phyloP scores from a whole-genome alignment of 2,329 filamentous ascomycete species.

The Emmonsia crescens region DNA sequence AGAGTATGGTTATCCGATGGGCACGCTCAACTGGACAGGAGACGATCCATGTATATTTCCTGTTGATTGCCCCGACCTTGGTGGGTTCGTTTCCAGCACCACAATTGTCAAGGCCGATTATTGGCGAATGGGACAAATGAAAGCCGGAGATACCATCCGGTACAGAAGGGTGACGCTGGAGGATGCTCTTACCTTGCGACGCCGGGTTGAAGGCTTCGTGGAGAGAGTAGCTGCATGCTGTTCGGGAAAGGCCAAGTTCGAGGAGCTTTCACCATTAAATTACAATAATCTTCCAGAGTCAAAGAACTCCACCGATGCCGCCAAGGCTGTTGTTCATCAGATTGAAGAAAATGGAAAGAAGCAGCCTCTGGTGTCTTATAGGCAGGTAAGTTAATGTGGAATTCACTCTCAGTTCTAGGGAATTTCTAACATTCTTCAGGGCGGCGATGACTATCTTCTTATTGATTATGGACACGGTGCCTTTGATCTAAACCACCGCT shows the following conservation, averaged over 20 bases:
- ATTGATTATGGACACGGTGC: slow-evolving; percentile 48
- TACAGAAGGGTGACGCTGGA: slow-evolving; percentile 43
- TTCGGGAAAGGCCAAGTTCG: slow-evolving; percentile 21
- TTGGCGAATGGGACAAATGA: slow-evolving; percentile 53
- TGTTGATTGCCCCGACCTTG: slow-evolving; percentile 49
- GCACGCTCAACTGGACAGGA: slow-evolving; percentile 50
- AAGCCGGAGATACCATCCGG: slow-evolving; percentile 45
- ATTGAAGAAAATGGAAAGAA: slow-evolving; percentile 23
- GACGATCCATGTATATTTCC: slow-evolving; percentile 52
- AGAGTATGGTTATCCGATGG: slow-evolving; percentile 50
- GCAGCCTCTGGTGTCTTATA: slow-evolving; percentile 33
- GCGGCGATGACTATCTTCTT: slow-evolving; percentile 43
- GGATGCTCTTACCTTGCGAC: slow-evolving; percentile 39
- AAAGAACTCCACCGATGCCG: slow-evolving; percentile 11
- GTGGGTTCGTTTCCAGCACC: slow-evolving; percentile 47
- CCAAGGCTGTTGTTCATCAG: slow-evolving; percentile 25
- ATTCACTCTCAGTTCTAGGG: background rate
- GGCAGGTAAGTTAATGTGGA: slow-evolving; percentile 22
- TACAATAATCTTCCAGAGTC: slow-evolving; percentile 15
- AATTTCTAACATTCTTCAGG: slow-evolving; percentile 26
- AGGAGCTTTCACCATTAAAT: slow-evolving; percentile 23
- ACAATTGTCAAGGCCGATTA: slow-evolving; percentile 48
- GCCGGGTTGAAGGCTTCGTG: slow-evolving; percentile 37
- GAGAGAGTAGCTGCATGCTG: slow-evolving; percentile 33
- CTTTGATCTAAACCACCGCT: slow-evolving; percentile 48